Evolutionary conservation across 441 rosid species (phyloP).

Genomic region (Gossypium aridum): DNA sequence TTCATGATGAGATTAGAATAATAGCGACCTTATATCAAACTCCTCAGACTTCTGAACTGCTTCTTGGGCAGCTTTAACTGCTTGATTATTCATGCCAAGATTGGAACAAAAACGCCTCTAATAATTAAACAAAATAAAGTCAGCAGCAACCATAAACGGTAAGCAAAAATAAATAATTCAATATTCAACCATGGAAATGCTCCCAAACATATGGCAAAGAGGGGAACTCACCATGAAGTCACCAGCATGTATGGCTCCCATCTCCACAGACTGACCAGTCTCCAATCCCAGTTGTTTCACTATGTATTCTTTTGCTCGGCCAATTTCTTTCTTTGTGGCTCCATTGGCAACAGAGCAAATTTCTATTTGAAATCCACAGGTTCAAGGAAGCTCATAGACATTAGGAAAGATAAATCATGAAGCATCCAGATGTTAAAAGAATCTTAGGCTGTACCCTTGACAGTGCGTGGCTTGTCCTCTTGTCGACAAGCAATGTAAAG

Average conservation of each 20-base stretch:
- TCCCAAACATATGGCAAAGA: not conserved
- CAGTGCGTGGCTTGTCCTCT: conserved; percentile 96
- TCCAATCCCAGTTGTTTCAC: conserved; percentile 94
- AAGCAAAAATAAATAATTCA: conserved; percentile 7
- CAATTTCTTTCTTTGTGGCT: conserved; percentile 96
- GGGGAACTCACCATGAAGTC: conserved; percentile 72
- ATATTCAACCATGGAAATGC: not conserved
- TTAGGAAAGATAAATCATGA: conserved; percentile 40
- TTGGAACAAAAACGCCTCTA: conserved; percentile 97
- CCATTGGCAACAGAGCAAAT: conserved; percentile 98
- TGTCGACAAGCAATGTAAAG: conserved; percentile 95
- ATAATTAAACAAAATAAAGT: conserved; percentile 15
- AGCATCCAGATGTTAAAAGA: conserved; percentile 49
- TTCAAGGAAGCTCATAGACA: conserved; percentile 52
- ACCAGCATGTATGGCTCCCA: conserved; percentile 97
- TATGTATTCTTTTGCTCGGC: conserved; percentile 95
- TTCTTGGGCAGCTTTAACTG: conserved; percentile 95
- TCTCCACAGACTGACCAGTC: conserved; percentile 85
- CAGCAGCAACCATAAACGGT: conserved; percentile 1
- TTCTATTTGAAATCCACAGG: conserved; percentile 64
- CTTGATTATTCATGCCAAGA: conserved; percentile 95
- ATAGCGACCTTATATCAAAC: conserved; percentile 81
- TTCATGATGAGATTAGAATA: not conserved
- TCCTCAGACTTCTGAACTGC: conserved; percentile 90
- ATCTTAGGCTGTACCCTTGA: conserved; percentile 78